Base-by-base conservation (phyloP, 768 basidiomycete species). In the Pleurotus ostreatus region DNA sequence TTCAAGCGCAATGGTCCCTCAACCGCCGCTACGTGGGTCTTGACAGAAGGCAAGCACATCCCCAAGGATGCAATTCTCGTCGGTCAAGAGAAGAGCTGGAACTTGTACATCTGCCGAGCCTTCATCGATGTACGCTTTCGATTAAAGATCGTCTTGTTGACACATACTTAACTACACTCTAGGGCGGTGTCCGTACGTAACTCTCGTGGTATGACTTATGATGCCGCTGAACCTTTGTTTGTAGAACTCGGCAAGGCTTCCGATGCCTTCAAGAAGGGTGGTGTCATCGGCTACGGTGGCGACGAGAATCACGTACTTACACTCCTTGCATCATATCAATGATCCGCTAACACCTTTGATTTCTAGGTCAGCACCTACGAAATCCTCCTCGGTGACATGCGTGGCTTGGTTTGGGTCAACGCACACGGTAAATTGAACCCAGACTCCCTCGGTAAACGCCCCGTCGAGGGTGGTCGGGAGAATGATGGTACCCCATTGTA, bases 391-490 rank as follows among this genome's bases (percentile, higher is more conserved):
- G 88, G 85, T 1, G 74, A 89, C 63, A 70, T 74, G 60, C 68
- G 66, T 3, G 84, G 74, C 22, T 66, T 91, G 53, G 73, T 61
- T 48, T 91, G 88, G 88, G 82, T 86, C 0, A 59, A 73, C 48
- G 60, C 68, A 48, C 68, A 68, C 34, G 85, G 84, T 23, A 67
- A 64, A 5, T 59, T 88, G 56, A 73, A 82, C 52, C 56, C 81
- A 34, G 45, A 63, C 1, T 55, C 61, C 38, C 77, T 88, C 30
- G 71, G 78, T 46, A 69, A 69, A 46, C 68, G 58, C 4, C 86
- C 85, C 0, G 84, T 91, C 37, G 85, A 89, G 57, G 89, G 84
- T 48, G 89, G 89, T 2, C 73, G 68, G 25, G 88, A 90, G 65
- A 71, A 74, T 12, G 76, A 85, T 56, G 86, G 85, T n/a, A 72